Conservation (phyloP, 1,139 yeast genomes). For the Candida albicans region DNA sequence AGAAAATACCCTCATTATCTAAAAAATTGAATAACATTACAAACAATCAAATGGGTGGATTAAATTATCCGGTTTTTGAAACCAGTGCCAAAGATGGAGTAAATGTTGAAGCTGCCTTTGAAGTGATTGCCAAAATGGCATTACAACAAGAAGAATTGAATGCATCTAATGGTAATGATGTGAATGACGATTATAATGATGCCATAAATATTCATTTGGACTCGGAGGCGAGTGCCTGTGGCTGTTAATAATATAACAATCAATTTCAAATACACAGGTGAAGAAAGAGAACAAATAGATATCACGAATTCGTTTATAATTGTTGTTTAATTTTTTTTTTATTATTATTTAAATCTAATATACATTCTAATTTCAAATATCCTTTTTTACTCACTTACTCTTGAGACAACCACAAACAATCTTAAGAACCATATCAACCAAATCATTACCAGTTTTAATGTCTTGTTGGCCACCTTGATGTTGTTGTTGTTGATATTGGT, state of each 20-base stretch:
- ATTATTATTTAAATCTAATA: conserved; percentile 1
- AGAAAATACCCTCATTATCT: conserved; percentile 71
- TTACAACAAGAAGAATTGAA: conserved; percentile 87
- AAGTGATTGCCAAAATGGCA: conserved; percentile 93
- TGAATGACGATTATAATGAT: conserved; percentile 77
- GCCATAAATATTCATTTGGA: conserved; percentile 94
- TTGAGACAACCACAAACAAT: conserved; percentile 35
- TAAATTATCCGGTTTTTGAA: conserved; percentile 86
- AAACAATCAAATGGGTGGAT: conserved; percentile 69
- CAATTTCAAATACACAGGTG: not conserved
- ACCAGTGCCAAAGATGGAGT: conserved; percentile 94
- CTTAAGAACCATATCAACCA: conserved; percentile 33
- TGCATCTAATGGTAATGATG: conserved; percentile 81
- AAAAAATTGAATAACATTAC: conserved; percentile 88
- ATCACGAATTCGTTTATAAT: no score
- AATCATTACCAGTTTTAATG: conserved; percentile 20
- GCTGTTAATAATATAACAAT: conserved; percentile 46
- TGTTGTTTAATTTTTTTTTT: not conserved
- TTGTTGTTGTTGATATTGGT: conserved; percentile 23
- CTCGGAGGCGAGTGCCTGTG: conserved; percentile 74
- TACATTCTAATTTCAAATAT: not conserved
- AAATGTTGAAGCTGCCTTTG: conserved; percentile 93
- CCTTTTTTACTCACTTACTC: conserved; percentile 3
- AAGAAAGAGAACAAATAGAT: not conserved
- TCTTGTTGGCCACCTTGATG: conserved; percentile 19